phyloP scores from a whole-genome alignment of 768 basidiomycete genomes.

The Chalciporus sphaerocephalus region DNA sequence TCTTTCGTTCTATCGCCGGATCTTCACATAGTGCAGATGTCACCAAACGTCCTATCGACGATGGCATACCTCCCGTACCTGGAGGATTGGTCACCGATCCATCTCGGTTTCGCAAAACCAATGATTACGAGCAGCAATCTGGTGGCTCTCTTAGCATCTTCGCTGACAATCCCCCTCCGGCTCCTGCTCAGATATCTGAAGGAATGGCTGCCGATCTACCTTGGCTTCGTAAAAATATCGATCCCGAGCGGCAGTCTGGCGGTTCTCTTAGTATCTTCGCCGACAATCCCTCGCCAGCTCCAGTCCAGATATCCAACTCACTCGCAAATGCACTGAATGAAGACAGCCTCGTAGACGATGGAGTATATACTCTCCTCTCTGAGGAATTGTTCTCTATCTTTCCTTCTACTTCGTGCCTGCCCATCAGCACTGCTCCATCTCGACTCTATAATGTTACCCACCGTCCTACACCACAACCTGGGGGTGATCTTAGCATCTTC shows the following conservation, averaged over 20 bases:
- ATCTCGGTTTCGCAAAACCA: background rate
- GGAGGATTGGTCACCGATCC: background rate
- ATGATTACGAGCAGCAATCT: background rate
- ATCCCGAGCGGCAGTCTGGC: background rate
- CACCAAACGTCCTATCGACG: background rate
- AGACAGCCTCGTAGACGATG: background rate
- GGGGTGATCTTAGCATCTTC: background rate
- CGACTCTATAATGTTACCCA: background rate
- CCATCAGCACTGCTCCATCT: background rate
- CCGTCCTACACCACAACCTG: background rate
- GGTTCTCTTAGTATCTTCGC: conserved; percentile 17
- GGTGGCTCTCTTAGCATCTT: background rate
- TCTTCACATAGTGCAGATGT: background rate
- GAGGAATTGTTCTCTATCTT: background rate
- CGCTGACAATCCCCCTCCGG: background rate
- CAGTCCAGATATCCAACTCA: conserved; percentile 4
- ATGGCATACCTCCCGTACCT: background rate
- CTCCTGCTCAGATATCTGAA: no score
- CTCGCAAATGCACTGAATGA: conserved; percentile 1
- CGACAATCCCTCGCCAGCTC: conserved; percentile 25
- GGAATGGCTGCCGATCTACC: no score
- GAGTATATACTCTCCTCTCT: background rate
- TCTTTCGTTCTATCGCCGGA: conserved; percentile 19
- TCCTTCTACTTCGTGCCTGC: background rate
- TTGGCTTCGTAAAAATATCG: background rate